These are phyloP conservation scores for Tulasnella sp. DNA, from an alignment of 768 basidiomycete species.

Conservation along the genomic window DNA sequence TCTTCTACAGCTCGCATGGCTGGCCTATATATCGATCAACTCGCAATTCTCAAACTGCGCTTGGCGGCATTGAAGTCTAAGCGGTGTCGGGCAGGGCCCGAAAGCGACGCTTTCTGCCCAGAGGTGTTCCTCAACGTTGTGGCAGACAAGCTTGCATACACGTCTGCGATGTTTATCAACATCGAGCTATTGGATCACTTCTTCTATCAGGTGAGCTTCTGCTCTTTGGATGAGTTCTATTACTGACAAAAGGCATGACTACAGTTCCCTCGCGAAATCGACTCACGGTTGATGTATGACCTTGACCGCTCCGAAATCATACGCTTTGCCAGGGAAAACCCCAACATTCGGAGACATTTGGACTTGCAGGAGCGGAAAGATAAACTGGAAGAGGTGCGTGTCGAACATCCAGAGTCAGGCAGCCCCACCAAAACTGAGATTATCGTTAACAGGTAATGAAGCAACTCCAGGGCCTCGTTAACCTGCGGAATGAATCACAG, in stretches of 20 bases:
- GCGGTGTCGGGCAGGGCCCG: slow-evolving; percentile 77
- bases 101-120: slow-evolving; percentile 82
- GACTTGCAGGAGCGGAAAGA: slow-evolving; percentile 96
- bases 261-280: slow-evolving; percentile 95
- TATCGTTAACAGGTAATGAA: slow-evolving; percentile 69
- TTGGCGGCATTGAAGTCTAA: slow-evolving; percentile 76
- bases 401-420: background rate
- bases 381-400: slow-evolving; percentile 78
- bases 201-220: slow-evolving; percentile 74
- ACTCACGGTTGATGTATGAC: slow-evolving; percentile 83
- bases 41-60: slow-evolving; percentile 74
- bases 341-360: slow-evolving; percentile 69
- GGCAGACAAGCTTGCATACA: slow-evolving; percentile 91
- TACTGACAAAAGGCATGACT: too few species aligned
- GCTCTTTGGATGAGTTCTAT: background rate
- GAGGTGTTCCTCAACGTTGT: slow-evolving; percentile 96
- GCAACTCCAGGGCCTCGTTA: slow-evolving; percentile 82
- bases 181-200: slow-evolving; percentile 97
- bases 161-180: slow-evolving; percentile 96
- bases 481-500: slow-evolving; percentile 71
- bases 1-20: slow-evolving; percentile 69
- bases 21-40: slow-evolving; percentile 70
- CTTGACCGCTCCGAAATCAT: slow-evolving; percentile 83
- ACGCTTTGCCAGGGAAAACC: slow-evolving; percentile 92
- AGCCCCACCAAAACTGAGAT: background rate